phyloP scores from a whole-genome alignment of 495 filamentous ascomycete genomes.

The Jackrogersella multiformis region DNA sequence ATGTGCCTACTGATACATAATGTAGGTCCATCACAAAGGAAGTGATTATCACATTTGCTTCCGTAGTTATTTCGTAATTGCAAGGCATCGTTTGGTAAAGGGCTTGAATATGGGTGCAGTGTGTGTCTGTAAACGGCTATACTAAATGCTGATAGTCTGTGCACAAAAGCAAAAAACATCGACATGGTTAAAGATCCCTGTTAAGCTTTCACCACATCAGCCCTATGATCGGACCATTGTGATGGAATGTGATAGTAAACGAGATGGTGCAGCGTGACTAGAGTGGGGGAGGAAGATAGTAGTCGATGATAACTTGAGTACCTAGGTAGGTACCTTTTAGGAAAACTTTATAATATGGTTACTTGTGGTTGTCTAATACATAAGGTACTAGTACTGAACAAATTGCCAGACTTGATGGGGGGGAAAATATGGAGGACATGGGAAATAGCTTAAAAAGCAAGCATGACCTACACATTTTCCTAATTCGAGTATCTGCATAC shows the following conservation, averaged over 20 bases:
- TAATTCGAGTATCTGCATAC: too few relatives aligned
- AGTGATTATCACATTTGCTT: slow-evolving; percentile 5
- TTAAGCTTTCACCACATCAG: neutral
- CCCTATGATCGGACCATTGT: slow-evolving; percentile 3
- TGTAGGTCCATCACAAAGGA: neutral
- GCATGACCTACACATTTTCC: too few relatives aligned
- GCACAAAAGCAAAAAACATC: slow-evolving; percentile 19
- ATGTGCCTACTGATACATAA: neutral
- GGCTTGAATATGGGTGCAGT: too few relatives aligned
- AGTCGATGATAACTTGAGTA: slow-evolving; percentile 22
- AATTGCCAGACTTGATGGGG: too few relatives aligned
- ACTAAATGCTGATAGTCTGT: neutral
- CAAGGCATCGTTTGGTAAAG: neutral
- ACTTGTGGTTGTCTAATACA: too few relatives aligned
- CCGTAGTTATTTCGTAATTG: slow-evolving; percentile 5
- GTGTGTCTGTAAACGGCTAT: neutral
- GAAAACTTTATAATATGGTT: too few relatives aligned
- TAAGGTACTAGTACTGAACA: too few relatives aligned
- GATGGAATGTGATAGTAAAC: neutral
- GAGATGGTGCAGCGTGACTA: neutral
- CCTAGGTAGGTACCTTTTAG: too few relatives aligned
- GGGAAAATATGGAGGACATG: neutral
- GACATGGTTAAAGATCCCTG: slow-evolving; percentile 1
- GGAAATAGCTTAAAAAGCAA: too few relatives aligned
- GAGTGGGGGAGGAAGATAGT: neutral